Evolutionary conservation across 2,329 filamentous ascomycete species (phyloP).

Genomic region (Dothideomycetes sp.): DNA sequence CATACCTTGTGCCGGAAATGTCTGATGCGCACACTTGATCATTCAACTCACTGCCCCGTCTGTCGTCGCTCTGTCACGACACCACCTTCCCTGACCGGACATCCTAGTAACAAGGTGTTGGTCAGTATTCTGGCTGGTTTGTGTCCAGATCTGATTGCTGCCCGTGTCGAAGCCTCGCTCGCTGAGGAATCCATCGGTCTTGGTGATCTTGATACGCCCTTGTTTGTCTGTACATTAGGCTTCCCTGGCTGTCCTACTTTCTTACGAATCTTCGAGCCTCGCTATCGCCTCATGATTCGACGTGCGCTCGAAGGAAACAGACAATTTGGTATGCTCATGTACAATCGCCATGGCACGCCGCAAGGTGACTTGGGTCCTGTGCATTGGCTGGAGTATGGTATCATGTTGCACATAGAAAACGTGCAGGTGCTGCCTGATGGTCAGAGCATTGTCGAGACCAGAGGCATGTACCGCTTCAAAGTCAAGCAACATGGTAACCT

Average conservation of each 20-base stretch:
- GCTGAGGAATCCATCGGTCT: conserved; percentile 48
- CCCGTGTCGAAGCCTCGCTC: conserved; percentile 47
- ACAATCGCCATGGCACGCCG: conserved; percentile 45
- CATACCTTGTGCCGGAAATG: conserved; percentile 84
- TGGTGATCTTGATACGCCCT: conserved; percentile 53
- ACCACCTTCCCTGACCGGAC: conserved; percentile 39
- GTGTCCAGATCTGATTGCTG: conserved; percentile 57
- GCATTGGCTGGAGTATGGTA: conserved; percentile 66
- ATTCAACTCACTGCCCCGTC: conserved; percentile 68
- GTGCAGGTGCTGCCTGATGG: conserved; percentile 69
- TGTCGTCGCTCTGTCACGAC: conserved; percentile 60
- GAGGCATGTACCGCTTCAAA: conserved; percentile 67
- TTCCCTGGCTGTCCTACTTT: conserved; percentile 81
- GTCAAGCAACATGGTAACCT: conserved; percentile 54
- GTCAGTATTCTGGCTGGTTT: conserved; percentile 55
- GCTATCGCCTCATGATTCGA: conserved; percentile 82
- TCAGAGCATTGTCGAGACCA: conserved; percentile 69
- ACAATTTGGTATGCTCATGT: conserved; percentile 79
- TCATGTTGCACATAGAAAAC: conserved; percentile 65
- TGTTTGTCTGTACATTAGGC: conserved; percentile 75
- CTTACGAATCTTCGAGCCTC: conserved; percentile 84
- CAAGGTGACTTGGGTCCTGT: conserved; percentile 45
- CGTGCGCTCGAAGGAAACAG: conserved; percentile 63
- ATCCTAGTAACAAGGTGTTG: conserved; percentile 55
- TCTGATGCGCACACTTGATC: conserved; percentile 65